Percentiles rank a stretch among this genome's conserved stretches.
phyloP scores from a whole-genome alignment of 495 filamentous ascomycete genomes.

The Neurospora sp. region DNA sequence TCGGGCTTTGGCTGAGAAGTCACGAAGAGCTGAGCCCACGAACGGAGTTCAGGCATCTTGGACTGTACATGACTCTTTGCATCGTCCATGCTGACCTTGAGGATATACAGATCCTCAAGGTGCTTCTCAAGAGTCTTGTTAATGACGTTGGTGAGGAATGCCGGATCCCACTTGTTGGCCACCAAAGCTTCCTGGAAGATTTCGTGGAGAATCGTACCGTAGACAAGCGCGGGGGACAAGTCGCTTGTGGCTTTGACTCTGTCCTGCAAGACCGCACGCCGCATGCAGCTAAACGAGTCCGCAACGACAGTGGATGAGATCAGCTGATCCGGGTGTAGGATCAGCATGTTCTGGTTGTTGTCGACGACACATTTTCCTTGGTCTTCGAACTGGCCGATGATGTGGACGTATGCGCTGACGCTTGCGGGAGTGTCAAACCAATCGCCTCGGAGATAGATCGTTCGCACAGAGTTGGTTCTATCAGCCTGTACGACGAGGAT shows the following conservation, averaged over 20 bases:
- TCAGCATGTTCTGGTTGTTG: conserved; percentile 72
- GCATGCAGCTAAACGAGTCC: conserved; percentile 81
- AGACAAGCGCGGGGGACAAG: conserved; percentile 65
- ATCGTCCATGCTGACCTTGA: conserved; percentile 60
- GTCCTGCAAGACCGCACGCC: conserved; percentile 86
- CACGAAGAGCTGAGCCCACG: conserved; percentile 79
- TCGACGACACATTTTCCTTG: conserved; percentile 61
- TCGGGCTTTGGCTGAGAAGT: conserved; percentile 56
- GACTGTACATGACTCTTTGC: conserved; percentile 67
- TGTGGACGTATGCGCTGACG: conserved; percentile 65
- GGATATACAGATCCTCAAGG: conserved; percentile 76
- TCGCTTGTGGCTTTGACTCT: conserved; percentile 80
- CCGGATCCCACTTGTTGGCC: conserved; percentile 68
- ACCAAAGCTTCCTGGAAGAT: conserved; percentile 85
- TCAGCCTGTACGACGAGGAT: conserved; percentile 69
- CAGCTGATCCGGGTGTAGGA: conserved; percentile 91
- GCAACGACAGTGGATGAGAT: conserved; percentile 89
- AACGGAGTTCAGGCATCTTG: conserved; percentile 64
- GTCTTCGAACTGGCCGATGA: conserved; percentile 68
- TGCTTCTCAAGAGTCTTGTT: conserved; percentile 55
- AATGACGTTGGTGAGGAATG: conserved; percentile 53
- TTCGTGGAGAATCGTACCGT: conserved; percentile 87
- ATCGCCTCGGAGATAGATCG: conserved; percentile 67
- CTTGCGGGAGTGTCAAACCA: conserved; percentile 73
- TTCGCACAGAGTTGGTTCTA: conserved; percentile 50